Base-by-base conservation (phyloP, 805 yeast genomes). In the Saturnispora sekii region DNA sequence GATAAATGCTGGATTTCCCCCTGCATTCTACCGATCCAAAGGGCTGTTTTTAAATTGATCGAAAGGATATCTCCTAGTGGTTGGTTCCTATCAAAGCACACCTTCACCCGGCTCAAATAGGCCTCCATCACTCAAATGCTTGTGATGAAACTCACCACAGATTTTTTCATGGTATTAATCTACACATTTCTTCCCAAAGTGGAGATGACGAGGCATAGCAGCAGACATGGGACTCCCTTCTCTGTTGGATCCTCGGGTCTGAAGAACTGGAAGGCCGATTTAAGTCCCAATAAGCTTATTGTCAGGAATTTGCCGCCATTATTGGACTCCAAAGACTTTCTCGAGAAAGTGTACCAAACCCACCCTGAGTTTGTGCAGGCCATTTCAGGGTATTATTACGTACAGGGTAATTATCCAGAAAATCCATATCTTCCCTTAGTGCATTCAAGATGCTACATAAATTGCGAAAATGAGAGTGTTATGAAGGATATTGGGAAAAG, bases 241-340 rank as follows among this genome's bases (percentile, higher is more conserved):
- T 34, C 18, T 15, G 15, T 34, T 11, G 11, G 15, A 12, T 10
- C n/a, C 32, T n/a, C 34, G 8, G 8, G 12, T 32, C 15, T 32
- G 8, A 48, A 33, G 35, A 30, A 31, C 6, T 29, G 14, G 14
- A 8, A 38, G 14, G 15, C 15, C 34, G 18, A 17, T 4, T 21
- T 15, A 32, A 32, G 14, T n/a, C 11, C 38, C 16, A 40, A 29
- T n/a, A 68, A 68, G 47, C 38, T 69, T 2, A 60, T 58, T 0
- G 56, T 73, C 2, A 62, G 79, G 43, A 53, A 67, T 7, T 55
- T 74, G 10, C 79, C 79, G 2, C 74, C 78, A 2, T 48, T 53
- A 15, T 51, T 70, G 14, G 38, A 48, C 1, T 57, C 61, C 17
- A 53, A 49, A 1, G 57, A 54, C 6, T 69, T 71, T 37, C 28